Percentiles rank a stretch among this genome's conserved stretches.
These are phyloP conservation scores for Cordia subcordata DNA, from an alignment of 257 asterid species.

Conservation along the genomic window DNA sequence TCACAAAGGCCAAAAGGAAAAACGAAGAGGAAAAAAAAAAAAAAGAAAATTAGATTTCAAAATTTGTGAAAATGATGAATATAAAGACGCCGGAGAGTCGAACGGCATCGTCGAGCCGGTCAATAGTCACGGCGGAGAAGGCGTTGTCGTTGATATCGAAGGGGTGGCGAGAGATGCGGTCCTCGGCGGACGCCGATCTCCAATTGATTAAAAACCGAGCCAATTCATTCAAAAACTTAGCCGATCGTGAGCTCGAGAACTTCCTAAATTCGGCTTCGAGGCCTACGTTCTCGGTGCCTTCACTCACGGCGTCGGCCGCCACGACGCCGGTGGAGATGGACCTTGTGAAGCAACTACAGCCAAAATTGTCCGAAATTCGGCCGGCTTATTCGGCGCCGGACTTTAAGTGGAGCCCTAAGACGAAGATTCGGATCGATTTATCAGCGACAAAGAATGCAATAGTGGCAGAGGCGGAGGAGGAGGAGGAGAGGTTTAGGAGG, in stretches of 20 bases:
- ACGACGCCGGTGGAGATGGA: slow-evolving; percentile 72
- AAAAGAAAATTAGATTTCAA: no score
- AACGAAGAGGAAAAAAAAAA: no score
- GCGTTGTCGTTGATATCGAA: slow-evolving; percentile 89
- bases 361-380: slow-evolving; percentile 70
- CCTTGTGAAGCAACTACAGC: slow-evolving; percentile 75
- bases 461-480: slow-evolving; percentile 69
- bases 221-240: slow-evolving; percentile 62
- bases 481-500: slow-evolving; percentile 36
- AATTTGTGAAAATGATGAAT: slow-evolving; percentile 24
- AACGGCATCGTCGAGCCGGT: slow-evolving; percentile 28
- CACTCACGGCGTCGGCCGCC: slow-evolving; percentile 68
- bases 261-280: slow-evolving; percentile 78
- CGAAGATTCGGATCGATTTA: slow-evolving; percentile 60
- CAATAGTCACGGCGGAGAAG: slow-evolving; percentile 74
- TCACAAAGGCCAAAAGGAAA: no score
- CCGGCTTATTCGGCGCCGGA: slow-evolving; percentile 87
- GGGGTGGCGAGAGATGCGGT: slow-evolving; percentile 95
- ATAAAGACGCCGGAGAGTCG: slow-evolving; percentile 65
- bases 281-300: slow-evolving; percentile 62
- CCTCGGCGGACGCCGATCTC: slow-evolving; percentile 93
- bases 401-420: slow-evolving; percentile 58
- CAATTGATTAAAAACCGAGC: slow-evolving; percentile 83
- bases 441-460: slow-evolving; percentile 78
- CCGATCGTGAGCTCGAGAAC: slow-evolving; percentile 78